A percentile compares a stretch with the other conserved stretches of the same genome.
Evolutionary conservation across 139 green algal genomes (phyloP).

Genomic region (Ulvella scutata): DNA sequence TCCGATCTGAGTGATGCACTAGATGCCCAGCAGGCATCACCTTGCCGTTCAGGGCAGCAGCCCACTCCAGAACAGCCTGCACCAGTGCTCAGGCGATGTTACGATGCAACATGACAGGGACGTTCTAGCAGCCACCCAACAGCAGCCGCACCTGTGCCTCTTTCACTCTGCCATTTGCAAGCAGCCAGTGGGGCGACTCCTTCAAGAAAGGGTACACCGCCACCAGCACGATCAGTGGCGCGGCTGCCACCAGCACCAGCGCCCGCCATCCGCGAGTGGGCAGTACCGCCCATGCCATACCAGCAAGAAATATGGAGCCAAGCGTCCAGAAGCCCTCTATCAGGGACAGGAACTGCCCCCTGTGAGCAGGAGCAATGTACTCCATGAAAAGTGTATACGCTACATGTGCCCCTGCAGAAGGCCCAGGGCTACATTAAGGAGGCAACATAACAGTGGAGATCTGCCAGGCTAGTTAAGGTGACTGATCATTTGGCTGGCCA

Average conservation of each 20-base stretch:
- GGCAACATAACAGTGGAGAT: too few relatives aligned
- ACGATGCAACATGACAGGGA: not conserved
- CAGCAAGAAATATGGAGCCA: constrained; percentile 41
- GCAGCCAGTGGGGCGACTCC: constrained; percentile 56
- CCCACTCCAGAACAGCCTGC: constrained; percentile 18
- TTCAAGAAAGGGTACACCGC: constrained; percentile 45
- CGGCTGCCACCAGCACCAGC: constrained; percentile 18
- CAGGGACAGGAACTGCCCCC: constrained; percentile 23
- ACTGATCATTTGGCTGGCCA: too few relatives aligned
- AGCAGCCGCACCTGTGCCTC: constrained; percentile 15
- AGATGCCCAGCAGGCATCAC: constrained; percentile 12
- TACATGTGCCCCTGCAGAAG: constrained; percentile 10
- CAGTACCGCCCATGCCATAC: constrained; percentile 50
- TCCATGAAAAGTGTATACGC: constrained; percentile 21
- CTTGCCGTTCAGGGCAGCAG: constrained; percentile 22
- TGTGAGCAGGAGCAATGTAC: constrained; percentile 14
- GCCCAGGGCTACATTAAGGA: too few relatives aligned
- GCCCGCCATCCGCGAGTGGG: constrained; percentile 37
- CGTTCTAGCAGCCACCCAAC: not conserved
- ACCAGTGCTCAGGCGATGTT: not conserved
- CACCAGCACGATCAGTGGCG: constrained; percentile 31
- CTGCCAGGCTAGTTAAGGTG: too few relatives aligned
- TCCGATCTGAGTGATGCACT: not conserved
- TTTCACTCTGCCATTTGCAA: constrained; percentile 14
- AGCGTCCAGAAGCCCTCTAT: constrained; percentile 55